Evolutionary conservation across 225 moss, liverwort and hornwort genomes (phyloP), one percentile per base, ranked within the genome.

Genomic region (Asterella californica): DNA sequence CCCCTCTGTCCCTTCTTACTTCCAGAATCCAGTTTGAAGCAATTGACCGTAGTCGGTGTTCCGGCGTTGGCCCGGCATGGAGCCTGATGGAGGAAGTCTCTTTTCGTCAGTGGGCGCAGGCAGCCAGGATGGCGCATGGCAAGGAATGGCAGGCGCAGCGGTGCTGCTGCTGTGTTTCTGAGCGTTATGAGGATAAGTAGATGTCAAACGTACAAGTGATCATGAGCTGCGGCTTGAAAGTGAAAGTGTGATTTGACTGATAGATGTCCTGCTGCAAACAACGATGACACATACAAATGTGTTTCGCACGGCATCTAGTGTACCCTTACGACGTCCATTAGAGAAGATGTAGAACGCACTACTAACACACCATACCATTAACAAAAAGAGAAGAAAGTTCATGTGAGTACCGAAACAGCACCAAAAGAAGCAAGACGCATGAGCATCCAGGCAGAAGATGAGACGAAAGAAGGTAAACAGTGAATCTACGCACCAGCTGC

Each of bases 261-360:
- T 12, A 52, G 14, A 52, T 48, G 48, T 52, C 17, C 36, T 36
- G 14, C 67, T 32, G 6, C 15, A 17, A 61, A 67, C 15, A 67
- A 67, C 33, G 29, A 36, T 33, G 29, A 67, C 34, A 36, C 34
- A 36, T 33, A 67, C 32, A 67, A 64, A 64, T 64, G 64, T 64
- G 64, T n/a, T n/a, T 25, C 27, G 64, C 64, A 64, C 64, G 64
- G 64, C 64, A 64, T 64, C 64, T 57, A n/a, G n/a, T n/a, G n/a
- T n/a, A 57, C 24, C 64, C 7, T 42, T 52, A 17, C 17, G 15
- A 14, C 67, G 34, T 67, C 15, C 67, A 32, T 36, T 67, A 61
- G 10, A 6, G 52, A 11, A 52, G 12, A 17, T 52, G 17, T 52
- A 52, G 12, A 12, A 14, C 17, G 14, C 52, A 52, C 52, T 4